Percentiles rank a stretch among this genome's conserved stretches.
Evolutionary conservation across 2,329 filamentous ascomycete species (phyloP).

Genomic region (Colletotrichum kahawae): DNA sequence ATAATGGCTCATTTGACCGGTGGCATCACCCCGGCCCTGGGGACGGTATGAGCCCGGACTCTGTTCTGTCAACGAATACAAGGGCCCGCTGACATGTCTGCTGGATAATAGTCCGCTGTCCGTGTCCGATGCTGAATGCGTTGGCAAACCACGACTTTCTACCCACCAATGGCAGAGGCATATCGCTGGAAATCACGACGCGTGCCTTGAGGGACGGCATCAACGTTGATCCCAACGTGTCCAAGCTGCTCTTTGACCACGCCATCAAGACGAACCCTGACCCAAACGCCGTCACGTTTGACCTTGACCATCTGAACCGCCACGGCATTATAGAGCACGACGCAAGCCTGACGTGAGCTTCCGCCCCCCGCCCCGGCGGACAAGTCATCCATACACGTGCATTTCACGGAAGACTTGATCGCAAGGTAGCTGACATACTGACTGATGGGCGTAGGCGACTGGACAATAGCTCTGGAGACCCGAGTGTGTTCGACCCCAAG

Average conservation of each 20-base stretch:
- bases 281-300: not conserved
- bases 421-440: not conserved
- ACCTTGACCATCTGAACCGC: not conserved
- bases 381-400: not conserved
- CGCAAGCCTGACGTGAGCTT: not conserved
- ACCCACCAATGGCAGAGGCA: conserved; percentile 25
- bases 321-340: not conserved
- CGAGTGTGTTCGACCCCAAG: conserved; percentile 29
- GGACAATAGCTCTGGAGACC: conserved; percentile 31
- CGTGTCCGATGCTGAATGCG: conserved; percentile 27
- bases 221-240: not conserved
- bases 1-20: not conserved
- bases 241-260: not conserved
- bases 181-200: conserved; percentile 11
- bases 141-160: conserved; percentile 30
- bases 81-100: not conserved
- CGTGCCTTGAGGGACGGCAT: not conserved
- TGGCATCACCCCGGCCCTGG: not conserved
- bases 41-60: not conserved
- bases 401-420: not conserved
- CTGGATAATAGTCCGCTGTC: not conserved
- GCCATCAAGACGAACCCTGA: not conserved
- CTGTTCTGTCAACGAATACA: not conserved
- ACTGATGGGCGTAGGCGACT: conserved; percentile 16
- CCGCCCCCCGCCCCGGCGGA: not conserved